Percentiles rank a stretch among this genome's conserved stretches.
Conservation (phyloP, 768 basidiomycete genomes). For the Lactarius pseudohatsudake region DNA sequence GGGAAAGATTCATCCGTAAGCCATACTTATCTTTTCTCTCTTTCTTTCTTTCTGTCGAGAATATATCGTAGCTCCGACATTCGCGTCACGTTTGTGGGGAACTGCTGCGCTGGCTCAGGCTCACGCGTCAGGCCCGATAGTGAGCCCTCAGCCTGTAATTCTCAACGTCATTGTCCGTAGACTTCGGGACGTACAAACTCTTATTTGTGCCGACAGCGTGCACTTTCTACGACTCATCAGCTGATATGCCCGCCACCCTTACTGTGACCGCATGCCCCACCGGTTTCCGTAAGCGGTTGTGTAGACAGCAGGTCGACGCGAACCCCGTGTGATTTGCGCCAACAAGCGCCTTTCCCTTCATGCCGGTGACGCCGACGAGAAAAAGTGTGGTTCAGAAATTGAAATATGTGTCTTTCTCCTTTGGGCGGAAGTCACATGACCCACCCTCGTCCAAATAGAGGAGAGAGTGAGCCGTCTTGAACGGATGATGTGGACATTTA, state of each 20-base stretch:
- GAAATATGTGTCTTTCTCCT: constrained; percentile 25
- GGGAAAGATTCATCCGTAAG: constrained; percentile 27
- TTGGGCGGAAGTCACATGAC: constrained; percentile 19
- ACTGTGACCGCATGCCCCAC: not conserved
- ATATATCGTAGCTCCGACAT: constrained; percentile 20
- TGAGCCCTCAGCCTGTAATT: constrained; percentile 19
- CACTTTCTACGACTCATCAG: not conserved
- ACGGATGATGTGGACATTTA: not conserved
- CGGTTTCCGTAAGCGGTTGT: not conserved
- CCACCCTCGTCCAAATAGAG: not conserved
- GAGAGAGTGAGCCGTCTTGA: not conserved
- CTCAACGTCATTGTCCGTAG: constrained; percentile 29
- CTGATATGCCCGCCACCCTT: constrained; percentile 5
- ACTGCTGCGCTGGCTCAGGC: constrained; percentile 20
- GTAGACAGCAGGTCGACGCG: not conserved
- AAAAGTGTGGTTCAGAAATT: constrained; percentile 4
- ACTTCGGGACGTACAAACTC: constrained; percentile 24
- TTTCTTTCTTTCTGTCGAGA: constrained; percentile 21
- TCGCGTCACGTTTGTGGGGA: constrained; percentile 22
- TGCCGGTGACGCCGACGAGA: constrained; percentile 14
- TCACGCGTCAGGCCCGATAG: constrained; percentile 21
- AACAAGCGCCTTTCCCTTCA: constrained; percentile 12
- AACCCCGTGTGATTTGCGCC: not conserved
- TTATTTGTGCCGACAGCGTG: constrained; percentile 4
- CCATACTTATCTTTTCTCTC: constrained; percentile 6